phyloP scores from a whole-genome alignment of 306 rosid genomes.

The Rosa multiflora region DNA sequence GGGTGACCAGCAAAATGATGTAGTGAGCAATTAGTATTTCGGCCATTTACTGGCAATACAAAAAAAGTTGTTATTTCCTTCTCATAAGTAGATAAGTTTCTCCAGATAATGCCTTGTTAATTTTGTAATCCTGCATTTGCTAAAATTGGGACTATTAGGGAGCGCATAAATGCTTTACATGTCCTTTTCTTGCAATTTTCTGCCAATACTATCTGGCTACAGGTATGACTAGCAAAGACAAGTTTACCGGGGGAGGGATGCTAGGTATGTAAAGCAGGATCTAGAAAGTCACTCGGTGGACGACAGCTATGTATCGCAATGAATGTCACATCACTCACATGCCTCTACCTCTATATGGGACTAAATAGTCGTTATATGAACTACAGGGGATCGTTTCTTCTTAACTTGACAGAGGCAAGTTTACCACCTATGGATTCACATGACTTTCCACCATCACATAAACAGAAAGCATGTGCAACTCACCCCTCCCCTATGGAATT shows the following conservation, averaged over 20 bases:
- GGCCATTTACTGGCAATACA: background rate
- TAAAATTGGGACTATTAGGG: background rate
- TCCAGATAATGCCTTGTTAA: too few species aligned
- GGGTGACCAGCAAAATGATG: background rate
- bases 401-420: background rate
- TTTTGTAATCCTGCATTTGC: background rate
- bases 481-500: background rate
- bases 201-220: background rate
- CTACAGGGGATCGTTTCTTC: background rate
- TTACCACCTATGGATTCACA: background rate
- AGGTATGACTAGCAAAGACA: background rate
- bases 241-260: background rate
- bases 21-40: background rate
- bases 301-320: background rate
- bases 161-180: background rate
- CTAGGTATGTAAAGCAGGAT: background rate
- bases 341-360: background rate
- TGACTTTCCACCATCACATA: background rate
- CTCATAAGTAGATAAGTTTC: background rate
- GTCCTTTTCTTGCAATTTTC: background rate
- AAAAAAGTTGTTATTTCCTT: background rate
- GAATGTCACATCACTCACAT: background rate
- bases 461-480: background rate
- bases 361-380: background rate
- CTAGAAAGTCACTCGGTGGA: background rate